Conservation (phyloP, 2,329 filamentous ascomycete genomes). For the Epichloe gansuensis region DNA sequence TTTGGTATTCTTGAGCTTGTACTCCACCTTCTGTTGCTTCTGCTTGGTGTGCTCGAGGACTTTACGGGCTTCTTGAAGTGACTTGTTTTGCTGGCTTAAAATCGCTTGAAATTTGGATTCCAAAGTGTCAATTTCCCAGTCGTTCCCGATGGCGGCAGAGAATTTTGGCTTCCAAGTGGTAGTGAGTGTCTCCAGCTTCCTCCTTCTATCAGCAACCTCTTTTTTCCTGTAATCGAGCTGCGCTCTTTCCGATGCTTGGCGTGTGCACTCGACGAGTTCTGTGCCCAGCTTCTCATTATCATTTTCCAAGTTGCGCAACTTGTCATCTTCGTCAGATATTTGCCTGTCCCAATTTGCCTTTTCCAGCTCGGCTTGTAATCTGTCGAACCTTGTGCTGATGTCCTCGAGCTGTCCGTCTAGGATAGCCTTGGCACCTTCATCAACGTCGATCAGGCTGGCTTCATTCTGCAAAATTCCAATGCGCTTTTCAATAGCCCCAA, state of each 20-base stretch:
- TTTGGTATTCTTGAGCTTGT: slow-evolving; percentile 51
- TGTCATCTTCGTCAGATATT: slow-evolving; percentile 51
- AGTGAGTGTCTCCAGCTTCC: slow-evolving; percentile 64
- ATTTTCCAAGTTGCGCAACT: slow-evolving; percentile 56
- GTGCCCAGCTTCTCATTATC: slow-evolving; percentile 57
- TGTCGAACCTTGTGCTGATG: slow-evolving; percentile 47
- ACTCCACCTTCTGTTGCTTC: slow-evolving; percentile 66
- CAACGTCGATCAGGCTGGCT: slow-evolving; percentile 60
- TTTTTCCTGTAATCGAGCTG: slow-evolving; percentile 74
- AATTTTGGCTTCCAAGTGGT: slow-evolving; percentile 64
- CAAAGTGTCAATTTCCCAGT: slow-evolving; percentile 58
- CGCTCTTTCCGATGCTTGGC: slow-evolving; percentile 68
- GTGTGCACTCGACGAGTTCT: slow-evolving; percentile 76
- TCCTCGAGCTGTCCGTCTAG: slow-evolving; percentile 64
- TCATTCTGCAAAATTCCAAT: slow-evolving; percentile 52
- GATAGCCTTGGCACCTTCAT: slow-evolving; percentile 72
- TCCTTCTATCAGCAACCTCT: slow-evolving; percentile 59
- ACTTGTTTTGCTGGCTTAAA: slow-evolving; percentile 42
- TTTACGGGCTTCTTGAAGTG: slow-evolving; percentile 52
- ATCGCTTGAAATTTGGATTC: slow-evolving; percentile 57
- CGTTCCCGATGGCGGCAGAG: slow-evolving; percentile 44
- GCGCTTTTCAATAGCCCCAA: slow-evolving; percentile 60
- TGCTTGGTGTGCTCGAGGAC: slow-evolving; percentile 57
- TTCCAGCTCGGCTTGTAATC: slow-evolving; percentile 50
- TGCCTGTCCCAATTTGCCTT: slow-evolving; percentile 56